Evolutionary conservation across 345 rosid genomes (phyloP), one percentile per base, ranked within the genome.

Genomic region (Eucalyptus coolabah): DNA sequence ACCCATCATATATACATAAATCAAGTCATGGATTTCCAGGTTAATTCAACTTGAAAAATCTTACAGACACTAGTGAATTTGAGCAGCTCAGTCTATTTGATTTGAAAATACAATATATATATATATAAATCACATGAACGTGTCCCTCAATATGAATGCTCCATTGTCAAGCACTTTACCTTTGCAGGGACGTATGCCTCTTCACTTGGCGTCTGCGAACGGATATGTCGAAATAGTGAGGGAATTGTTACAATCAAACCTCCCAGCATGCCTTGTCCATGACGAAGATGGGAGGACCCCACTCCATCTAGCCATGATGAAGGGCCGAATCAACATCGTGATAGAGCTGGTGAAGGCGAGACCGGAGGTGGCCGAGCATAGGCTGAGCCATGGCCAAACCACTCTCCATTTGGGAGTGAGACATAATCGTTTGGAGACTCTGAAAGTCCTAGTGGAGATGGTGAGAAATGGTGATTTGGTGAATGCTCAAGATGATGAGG

Each of bases 131-230:
- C 32, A 12, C 0, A 3, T 60, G 32, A 60, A 60, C 9, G 3
- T 3, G 18, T 63, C 34, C 34, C 30, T 30, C 9, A 28, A 28
- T 63, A 12, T 6, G 32, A 63, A 63, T 63, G 69, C 34, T 63
- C 69, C 69, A 14, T 63, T 1, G 69, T 0, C 0, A 63, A 30
- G 16, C 18, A 30, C 34, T 6, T 63, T 2, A 13, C 17, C 0
- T 63, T 63, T 6, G 69, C 18, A 28, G 34, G 69, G 69, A 30
- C 9, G 69, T 28, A 30, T 1, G 9, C 69, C 69, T 63, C 69
- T 63, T 63, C 86, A 77, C 34, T 67, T 8, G 86, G 89, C 86
- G 1, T 80, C 86, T 1, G 51, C 51, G 6, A 72, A 67, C 3
- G 69, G 56, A 50, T 49, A 88, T 23, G 6, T 15, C 17, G 54